phyloP scores from a whole-genome alignment of 2,329 filamentous ascomycete genomes.

The Penicillium nordicum region DNA sequence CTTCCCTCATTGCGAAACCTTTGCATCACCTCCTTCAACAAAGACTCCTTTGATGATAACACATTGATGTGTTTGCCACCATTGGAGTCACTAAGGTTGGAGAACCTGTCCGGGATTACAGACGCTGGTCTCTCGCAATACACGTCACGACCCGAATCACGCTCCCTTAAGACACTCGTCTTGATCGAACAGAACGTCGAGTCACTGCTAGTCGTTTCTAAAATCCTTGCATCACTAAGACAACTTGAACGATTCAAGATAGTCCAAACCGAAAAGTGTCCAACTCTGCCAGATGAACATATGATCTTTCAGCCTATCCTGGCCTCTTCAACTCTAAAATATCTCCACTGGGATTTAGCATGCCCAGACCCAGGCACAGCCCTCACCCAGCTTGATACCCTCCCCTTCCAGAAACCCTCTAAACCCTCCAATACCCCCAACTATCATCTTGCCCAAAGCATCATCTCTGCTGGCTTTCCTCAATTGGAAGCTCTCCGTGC shows the following conservation, averaged over 20 bases:
- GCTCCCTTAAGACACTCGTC: slow-evolving; percentile 46
- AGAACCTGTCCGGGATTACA: slow-evolving; percentile 54
- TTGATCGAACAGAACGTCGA: slow-evolving; percentile 55
- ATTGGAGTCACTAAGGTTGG: slow-evolving; percentile 53
- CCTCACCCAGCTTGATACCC: slow-evolving; percentile 37
- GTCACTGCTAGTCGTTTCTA: slow-evolving; percentile 51
- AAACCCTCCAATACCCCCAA: slow-evolving; percentile 39
- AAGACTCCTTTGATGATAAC: slow-evolving; percentile 54
- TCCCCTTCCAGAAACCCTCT: slow-evolving; percentile 35
- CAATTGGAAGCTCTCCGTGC: slow-evolving; percentile 40
- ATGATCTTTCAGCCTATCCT: slow-evolving; percentile 49
- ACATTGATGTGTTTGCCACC: slow-evolving; percentile 53
- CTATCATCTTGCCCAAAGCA: slow-evolving; percentile 44
- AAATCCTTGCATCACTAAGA: slow-evolving; percentile 48
- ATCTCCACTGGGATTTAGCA: slow-evolving; percentile 56
- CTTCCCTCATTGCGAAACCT: slow-evolving; percentile 54
- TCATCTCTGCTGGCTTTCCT: slow-evolving; percentile 44
- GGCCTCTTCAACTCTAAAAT: slow-evolving; percentile 48
- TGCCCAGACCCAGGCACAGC: slow-evolving; percentile 38
- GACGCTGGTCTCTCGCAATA: slow-evolving; percentile 55
- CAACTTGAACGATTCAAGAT: slow-evolving; percentile 51
- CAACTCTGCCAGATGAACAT: slow-evolving; percentile 42
- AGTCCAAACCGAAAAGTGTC: slow-evolving; percentile 49
- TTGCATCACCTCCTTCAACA: slow-evolving; percentile 53
- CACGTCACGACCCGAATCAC: slow-evolving; percentile 45